Evolutionary conservation across 441 rosid species (phyloP).

Genomic region (Omphalea diandra): DNA sequence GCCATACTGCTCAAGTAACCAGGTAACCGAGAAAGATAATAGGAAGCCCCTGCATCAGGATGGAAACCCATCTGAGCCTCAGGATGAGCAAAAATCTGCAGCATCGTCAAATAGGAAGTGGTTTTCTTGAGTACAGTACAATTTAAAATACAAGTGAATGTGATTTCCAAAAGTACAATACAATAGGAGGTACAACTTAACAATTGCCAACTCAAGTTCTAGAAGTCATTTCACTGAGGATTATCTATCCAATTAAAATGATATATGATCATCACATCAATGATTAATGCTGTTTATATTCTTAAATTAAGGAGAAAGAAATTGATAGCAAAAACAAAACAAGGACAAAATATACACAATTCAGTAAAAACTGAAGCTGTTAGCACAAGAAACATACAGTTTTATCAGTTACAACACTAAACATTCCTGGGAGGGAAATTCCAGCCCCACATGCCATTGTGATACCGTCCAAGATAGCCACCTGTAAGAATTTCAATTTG

Average conservation of each 20-base stretch:
- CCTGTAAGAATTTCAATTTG: constrained; percentile 37
- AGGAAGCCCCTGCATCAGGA: constrained; percentile 96
- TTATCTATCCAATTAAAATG: not conserved
- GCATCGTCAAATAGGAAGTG: constrained; percentile 6
- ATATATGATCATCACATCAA: not conserved
- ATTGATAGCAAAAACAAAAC: not conserved
- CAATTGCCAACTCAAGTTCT: not conserved
- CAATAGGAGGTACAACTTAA: not conserved
- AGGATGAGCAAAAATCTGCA: constrained; percentile 78
- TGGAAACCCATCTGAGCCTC: constrained; percentile 92
- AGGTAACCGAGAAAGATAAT: constrained; percentile 86
- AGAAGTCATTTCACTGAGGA: not conserved
- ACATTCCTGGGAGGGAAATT: constrained; percentile 86
- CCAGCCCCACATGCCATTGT: constrained; percentile 94
- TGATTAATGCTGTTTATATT: not conserved
- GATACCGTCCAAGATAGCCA: constrained; percentile 84
- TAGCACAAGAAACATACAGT: constrained; percentile 59
- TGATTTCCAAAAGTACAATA: not conserved
- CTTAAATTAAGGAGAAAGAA: not conserved
- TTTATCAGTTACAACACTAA: constrained; percentile 77
- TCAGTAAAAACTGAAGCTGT: not conserved
- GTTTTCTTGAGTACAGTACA: not conserved
- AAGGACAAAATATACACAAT: constrained; percentile 7
- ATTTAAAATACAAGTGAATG: not conserved
- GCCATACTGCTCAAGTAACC: constrained; percentile 93